A percentile compares a stretch with the other conserved stretches of the same genome.
These are phyloP conservation scores for Alectoria sarmentosa DNA, from an alignment of 495 filamentous ascomycete species.

Conservation along the genomic window DNA sequence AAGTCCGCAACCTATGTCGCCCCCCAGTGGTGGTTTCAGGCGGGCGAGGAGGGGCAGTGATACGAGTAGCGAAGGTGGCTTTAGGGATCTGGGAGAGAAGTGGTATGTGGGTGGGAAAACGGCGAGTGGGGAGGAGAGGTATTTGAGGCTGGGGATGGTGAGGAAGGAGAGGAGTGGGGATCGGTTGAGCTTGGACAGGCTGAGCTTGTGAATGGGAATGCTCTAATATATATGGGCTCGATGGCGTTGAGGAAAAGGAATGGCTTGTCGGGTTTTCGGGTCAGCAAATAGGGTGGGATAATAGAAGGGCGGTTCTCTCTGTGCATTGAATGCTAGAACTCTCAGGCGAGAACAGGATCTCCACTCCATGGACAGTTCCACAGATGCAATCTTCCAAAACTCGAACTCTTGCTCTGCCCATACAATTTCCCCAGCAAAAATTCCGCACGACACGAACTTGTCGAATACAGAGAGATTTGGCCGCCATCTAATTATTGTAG, in stretches of 20 bases:
- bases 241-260: background rate
- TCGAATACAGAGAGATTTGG: too few relatives aligned
- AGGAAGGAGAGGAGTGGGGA: slow-evolving; percentile 50
- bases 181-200: slow-evolving; percentile 53
- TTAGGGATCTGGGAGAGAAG: slow-evolving; percentile 72
- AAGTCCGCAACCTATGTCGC: background rate
- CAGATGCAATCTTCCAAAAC: too few relatives aligned
- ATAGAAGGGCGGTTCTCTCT: background rate
- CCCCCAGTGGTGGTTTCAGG: slow-evolving; percentile 12
- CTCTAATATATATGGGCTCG: background rate
- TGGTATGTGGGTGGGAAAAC: slow-evolving; percentile 88
- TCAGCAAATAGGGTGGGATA: background rate
- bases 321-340: background rate
- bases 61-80: slow-evolving; percentile 62
- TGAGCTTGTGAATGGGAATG: slow-evolving; percentile 44
- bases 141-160: slow-evolving; percentile 66
- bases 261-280: background rate
- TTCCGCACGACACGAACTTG: too few relatives aligned
- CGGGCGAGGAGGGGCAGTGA: slow-evolving; percentile 67
- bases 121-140: slow-evolving; percentile 78
- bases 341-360: too few relatives aligned
- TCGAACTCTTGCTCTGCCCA: too few relatives aligned
- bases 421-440: too few relatives aligned
- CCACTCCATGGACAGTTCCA: too few relatives aligned
- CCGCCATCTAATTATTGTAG: too few relatives aligned